A percentile compares a stretch with the other conserved stretches of the same genome.
phyloP scores from a whole-genome alignment of 2,329 filamentous ascomycete genomes.

The Phaeosphaeriaceae sp. region DNA sequence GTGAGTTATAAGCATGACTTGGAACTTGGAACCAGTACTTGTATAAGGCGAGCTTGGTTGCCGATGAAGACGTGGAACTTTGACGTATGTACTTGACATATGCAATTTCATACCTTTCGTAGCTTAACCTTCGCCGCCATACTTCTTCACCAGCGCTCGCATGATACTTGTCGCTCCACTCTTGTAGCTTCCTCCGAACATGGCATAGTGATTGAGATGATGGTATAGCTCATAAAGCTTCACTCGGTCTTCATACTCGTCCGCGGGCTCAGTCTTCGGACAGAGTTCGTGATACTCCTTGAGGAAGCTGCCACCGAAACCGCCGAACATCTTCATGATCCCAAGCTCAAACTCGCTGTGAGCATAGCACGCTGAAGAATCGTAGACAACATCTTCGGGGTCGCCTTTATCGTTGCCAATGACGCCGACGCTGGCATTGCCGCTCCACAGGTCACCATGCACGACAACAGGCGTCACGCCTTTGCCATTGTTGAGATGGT shows the following conservation, averaged over 20 bases:
- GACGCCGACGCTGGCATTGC: conserved; percentile 74
- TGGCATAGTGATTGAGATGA: conserved; percentile 84
- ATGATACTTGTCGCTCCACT: conserved; percentile 81
- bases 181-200: conserved; percentile 83
- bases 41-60: too few species aligned
- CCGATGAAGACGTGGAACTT: too few species aligned
- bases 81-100: too few species aligned
- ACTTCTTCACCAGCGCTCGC: conserved; percentile 75
- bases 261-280: conserved; percentile 78
- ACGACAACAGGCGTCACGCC: conserved; percentile 78
- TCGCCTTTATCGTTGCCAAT: conserved; percentile 65
- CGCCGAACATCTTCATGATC: conserved; percentile 97
- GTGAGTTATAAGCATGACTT: too few species aligned
- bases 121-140: conserved; percentile 52
- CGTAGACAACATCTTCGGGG: conserved; percentile 81
- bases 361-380: conserved; percentile 81
- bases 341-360: conserved; percentile 91
- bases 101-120: conserved; percentile 3
- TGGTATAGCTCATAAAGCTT: conserved; percentile 88
- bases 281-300: conserved; percentile 77
- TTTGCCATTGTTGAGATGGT: conserved; percentile 65
- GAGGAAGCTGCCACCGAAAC: conserved; percentile 76
- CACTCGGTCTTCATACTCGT: conserved; percentile 86
- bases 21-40: too few species aligned
- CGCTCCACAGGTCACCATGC: conserved; percentile 94